These are phyloP conservation scores for Histomonas meleagridis DNA, from an alignment of 208 protist genomes.

Conservation along the genomic window DNA sequence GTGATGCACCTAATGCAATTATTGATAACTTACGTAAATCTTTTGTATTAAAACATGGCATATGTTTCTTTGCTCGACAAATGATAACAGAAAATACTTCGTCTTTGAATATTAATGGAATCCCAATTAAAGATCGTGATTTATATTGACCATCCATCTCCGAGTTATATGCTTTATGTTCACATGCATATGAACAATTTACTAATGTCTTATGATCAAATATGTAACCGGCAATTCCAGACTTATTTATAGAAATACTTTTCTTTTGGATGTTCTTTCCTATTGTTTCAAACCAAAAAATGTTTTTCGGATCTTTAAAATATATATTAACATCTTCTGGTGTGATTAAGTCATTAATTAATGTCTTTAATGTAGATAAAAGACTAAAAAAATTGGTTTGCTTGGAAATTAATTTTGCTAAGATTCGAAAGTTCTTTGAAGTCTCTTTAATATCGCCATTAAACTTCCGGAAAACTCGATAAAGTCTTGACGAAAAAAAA, in stretches of 20 bases:
- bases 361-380: background rate
- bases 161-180: background rate
- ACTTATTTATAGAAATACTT: background rate
- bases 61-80: background rate
- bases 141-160: background rate
- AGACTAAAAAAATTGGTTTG: background rate
- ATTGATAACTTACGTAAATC: background rate
- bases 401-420: slow-evolving; percentile 13
- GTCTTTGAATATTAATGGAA: background rate
- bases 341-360: background rate
- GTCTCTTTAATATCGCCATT: background rate
- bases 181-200: background rate
- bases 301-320: background rate
- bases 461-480: background rate
- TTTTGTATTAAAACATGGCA: background rate
- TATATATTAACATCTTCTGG: background rate
- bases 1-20: background rate
- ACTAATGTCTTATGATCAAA: background rate
- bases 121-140: background rate
- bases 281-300: background rate
- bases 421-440: background rate
- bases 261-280: background rate
- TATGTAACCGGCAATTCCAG: slow-evolving; percentile 4
- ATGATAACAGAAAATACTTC: background rate
- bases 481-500: background rate